These are phyloP conservation scores for Plantago rigida DNA, from an alignment of 305 asterid species.

Conservation along the genomic window DNA sequence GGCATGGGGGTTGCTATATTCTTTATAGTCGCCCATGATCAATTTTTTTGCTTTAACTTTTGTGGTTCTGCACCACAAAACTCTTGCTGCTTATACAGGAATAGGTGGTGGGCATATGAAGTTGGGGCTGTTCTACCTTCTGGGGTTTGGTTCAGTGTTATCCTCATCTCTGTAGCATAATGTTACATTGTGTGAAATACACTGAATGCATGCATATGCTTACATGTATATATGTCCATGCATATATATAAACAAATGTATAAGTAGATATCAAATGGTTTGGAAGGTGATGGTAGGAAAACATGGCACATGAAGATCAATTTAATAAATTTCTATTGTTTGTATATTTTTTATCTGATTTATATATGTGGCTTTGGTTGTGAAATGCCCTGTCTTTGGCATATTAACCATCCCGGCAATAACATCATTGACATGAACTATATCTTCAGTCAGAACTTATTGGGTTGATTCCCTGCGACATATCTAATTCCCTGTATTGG, in stretches of 20 bases:
- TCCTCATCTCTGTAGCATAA: too few species aligned
- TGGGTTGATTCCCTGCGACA: background rate
- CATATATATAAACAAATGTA: too few species aligned
- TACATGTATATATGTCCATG: background rate
- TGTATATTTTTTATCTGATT: background rate
- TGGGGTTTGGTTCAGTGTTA: too few species aligned
- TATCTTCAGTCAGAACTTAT: too few species aligned
- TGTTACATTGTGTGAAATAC: background rate
- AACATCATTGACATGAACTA: too few species aligned
- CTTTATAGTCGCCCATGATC: background rate
- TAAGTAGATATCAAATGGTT: background rate
- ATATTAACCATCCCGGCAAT: background rate
- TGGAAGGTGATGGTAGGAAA: background rate
- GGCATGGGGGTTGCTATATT: background rate
- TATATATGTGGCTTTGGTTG: background rate
- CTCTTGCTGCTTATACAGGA: background rate
- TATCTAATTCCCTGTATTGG: conserved; percentile 1
- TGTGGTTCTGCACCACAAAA: background rate
- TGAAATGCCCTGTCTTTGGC: background rate
- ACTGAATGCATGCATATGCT: background rate
- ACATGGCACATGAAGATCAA: background rate
- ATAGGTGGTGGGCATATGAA: too few species aligned
- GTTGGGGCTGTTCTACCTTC: background rate
- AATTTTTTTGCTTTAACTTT: too few species aligned
- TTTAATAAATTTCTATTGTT: background rate